phyloP scores from a whole-genome alignment of 78 protist genomes.

The Blattamonas nauphoetae region DNA sequence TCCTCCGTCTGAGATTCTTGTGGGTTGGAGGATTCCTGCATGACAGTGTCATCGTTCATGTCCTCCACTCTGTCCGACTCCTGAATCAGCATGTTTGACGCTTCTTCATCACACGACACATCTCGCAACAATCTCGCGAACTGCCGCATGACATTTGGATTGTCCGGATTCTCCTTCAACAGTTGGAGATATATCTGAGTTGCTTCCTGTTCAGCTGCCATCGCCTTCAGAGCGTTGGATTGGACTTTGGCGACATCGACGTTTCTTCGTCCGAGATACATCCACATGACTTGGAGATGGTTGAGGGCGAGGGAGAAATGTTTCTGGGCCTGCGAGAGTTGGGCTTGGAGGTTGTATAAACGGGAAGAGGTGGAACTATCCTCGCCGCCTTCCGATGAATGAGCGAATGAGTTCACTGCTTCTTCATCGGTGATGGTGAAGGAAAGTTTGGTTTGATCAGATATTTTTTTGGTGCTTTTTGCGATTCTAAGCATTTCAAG shows the following conservation, averaged over 20 bases:
- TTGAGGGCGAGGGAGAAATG: background rate
- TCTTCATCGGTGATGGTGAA: no score
- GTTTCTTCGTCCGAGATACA: background rate
- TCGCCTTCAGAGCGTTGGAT: background rate
- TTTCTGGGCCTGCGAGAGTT: background rate
- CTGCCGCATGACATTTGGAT: background rate
- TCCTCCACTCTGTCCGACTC: background rate
- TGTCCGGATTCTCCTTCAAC: background rate
- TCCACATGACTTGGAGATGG: background rate
- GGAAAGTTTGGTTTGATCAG: no score
- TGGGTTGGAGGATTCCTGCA: no score
- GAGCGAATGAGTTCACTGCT: no score
- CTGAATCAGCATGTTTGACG: background rate
- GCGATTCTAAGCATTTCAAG: no score
- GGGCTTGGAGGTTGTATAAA: background rate
- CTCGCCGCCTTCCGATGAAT: no score
- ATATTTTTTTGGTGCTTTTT: no score
- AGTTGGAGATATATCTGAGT: background rate
- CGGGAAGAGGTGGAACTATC: no score
- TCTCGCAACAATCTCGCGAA: background rate
- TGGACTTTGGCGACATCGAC: background rate
- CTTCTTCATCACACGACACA: background rate
- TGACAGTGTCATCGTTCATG: background rate
- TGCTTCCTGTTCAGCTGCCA: background rate
- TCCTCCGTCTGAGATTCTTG: no score